Evolutionary conservation across 208 protist genomes (phyloP), one percentile per base, ranked within the genome.

Genomic region (Acanthamoeba culbertsoni): DNA sequence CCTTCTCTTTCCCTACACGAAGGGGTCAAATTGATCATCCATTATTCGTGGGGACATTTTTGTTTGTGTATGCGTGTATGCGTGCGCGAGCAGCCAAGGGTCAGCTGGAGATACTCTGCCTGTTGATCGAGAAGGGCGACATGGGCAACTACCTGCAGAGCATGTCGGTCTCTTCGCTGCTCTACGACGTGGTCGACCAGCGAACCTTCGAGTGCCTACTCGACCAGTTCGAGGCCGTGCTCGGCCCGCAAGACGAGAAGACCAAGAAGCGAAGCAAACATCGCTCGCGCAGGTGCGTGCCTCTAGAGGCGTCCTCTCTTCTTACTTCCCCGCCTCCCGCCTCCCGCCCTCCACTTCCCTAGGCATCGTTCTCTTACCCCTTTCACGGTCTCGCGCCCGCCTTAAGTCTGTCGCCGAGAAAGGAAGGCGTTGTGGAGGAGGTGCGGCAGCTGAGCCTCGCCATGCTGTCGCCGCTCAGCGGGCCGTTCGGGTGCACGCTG

Each of bases 61-160:
- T 40, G 33, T 46, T 10, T 37, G 65, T 45, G 31, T 45, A 18
- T 45, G 65, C 43, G 33, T 62, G 7, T n/a, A n/a, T n/a, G n/a
- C n/a, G 7, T 62, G 53, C 40, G 59, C 20, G 59, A 42, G 33
- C 28, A 51, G 84, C 57, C 26, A 91, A 91, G 55, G 84, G 84
- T 6, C 57, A 91, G 37, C 84, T 91, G 10, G 84, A 91, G 35
- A 91, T 91, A 26, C 23, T 91, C n/a, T 91, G 84, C 42, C 31
- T 91, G 84, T 35, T 91, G 84, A 91, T 91, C 26, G 84, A 91
- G 43, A 59, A 51, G 40, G 84, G 84, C 26, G 84, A 91, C 51
- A 62, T 91, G 75, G 31, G 48, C 43, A 55, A 40, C 75, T 28
- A 51, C 18, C 48, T 86, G 31, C 75, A 40, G 8, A 86, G 55